Conservation (phyloP, 1,139 yeast species). For the Debaryomycetaceae sp. region DNA sequence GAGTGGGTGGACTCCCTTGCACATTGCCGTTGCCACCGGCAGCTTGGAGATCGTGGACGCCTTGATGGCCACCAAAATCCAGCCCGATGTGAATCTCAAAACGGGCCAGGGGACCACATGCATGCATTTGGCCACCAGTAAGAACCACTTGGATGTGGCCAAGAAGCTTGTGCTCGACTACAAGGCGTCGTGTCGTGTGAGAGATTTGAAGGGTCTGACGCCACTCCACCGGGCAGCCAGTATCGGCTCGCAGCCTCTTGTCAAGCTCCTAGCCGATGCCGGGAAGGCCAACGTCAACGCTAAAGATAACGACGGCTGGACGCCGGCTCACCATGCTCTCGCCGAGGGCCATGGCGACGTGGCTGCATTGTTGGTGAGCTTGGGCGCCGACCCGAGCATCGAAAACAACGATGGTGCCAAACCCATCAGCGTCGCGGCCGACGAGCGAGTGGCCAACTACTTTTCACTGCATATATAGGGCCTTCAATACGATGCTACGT, state of each 20-base stretch:
- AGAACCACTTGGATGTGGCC: slow-evolving; percentile 55
- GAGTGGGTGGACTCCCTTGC: slow-evolving; percentile 87
- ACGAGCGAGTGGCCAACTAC: slow-evolving; percentile 45
- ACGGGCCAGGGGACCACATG: slow-evolving; percentile 73
- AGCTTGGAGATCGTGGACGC: slow-evolving; percentile 47
- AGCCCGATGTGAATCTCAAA: slow-evolving; percentile 40
- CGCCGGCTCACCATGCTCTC: slow-evolving; percentile 83
- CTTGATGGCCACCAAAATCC: slow-evolving; percentile 25
- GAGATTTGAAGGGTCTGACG: slow-evolving; percentile 63
- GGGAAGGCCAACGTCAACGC: slow-evolving; percentile 65
- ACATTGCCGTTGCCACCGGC: slow-evolving; percentile 77
- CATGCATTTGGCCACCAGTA: slow-evolving; percentile 73
- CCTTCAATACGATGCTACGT: no score
- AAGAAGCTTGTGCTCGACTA: slow-evolving; percentile 45
- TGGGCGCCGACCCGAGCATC: slow-evolving; percentile 62
- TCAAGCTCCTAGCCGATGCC: slow-evolving; percentile 43
- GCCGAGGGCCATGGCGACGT: slow-evolving; percentile 90
- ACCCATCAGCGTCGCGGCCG: slow-evolving; percentile 60
- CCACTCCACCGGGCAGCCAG: slow-evolving; percentile 86
- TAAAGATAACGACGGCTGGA: slow-evolving; percentile 74
- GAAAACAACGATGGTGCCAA: slow-evolving; percentile 52
- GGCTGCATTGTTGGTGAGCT: slow-evolving; percentile 56
- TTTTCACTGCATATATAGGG: not conserved
- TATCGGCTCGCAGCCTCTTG: slow-evolving; percentile 59
- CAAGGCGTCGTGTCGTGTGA: slow-evolving; percentile 59